Base-by-base conservation (phyloP, 139 green algal species). In the Mesotaenium endlicherianum region DNA sequence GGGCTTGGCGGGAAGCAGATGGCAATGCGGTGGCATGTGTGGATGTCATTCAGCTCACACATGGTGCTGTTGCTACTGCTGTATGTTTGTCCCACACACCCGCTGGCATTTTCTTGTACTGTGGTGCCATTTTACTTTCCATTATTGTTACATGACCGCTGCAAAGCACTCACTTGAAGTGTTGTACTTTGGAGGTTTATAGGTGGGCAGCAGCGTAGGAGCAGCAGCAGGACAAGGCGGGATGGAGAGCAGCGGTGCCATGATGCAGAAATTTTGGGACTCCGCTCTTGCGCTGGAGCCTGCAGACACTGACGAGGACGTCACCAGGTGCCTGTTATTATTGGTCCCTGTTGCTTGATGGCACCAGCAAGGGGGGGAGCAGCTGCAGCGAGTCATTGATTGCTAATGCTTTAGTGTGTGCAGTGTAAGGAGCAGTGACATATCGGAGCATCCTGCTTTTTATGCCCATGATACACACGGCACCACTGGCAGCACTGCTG, bases 211-310 rank as follows among this genome's bases (percentile, higher is more conserved):
- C n/a, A 68, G 57, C n/a, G 57, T 5, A 68, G 20, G n/a, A 68
- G 20, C 57, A 68, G 57, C 57, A 68, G 57, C 17, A 31, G 57
- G 57, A 0, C n/a, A 30, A n/a, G 71, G 71, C 5, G 77, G 77
- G 8, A 6, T 14, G 60, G 58, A 76, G 5, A 38, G 47, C 14
- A 34, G 30, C 1, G 77, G 59, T 34, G 68, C 77, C 30, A 47
- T 85, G 64, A 80, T 86, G 80, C 80, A 86, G 80, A 30, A 38
- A 2, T 86, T 86, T 8, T 86, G 80, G 80, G 80, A 86, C 41
- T 86, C 80, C 1, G 36, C 80, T 6, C 80, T 86, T 2, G 80
- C 80, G 1, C 31, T 81, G 39, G 40, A 83, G 0, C 44, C 80
- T n/a, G 68, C 57, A 3, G 77, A 84, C 39, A 68, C 42, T 4